These are phyloP conservation scores for Yarrowia galli DNA, from an alignment of 1,139 yeast genomes.

Conservation along the genomic window DNA sequence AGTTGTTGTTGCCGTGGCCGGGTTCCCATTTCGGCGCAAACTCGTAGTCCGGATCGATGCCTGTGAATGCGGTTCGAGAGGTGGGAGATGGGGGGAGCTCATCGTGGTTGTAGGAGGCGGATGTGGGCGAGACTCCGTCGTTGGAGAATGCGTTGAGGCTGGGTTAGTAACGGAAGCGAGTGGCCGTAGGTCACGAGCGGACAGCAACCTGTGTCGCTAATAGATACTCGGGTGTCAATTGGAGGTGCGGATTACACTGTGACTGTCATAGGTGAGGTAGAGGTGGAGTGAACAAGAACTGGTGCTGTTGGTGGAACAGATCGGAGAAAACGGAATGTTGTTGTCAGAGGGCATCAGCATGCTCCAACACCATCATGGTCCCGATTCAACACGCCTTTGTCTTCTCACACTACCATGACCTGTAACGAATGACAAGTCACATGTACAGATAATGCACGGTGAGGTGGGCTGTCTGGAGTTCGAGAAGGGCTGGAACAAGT, in stretches of 20 bases:
- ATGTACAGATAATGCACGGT: neutral
- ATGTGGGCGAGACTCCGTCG: conserved; percentile 36
- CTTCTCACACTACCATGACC: neutral
- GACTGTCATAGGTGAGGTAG: too few species aligned
- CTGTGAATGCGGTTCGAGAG: conserved; percentile 33
- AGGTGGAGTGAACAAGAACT: too few species aligned
- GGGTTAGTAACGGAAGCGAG: conserved; percentile 1
- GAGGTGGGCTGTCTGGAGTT: too few species aligned
- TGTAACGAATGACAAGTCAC: neutral
- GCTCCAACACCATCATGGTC: too few species aligned
- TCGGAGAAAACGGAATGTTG: too few species aligned
- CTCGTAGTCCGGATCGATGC: conserved; percentile 38
- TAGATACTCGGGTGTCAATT: too few species aligned
- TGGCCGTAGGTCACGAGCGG: too few species aligned
- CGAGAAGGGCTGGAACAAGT: too few species aligned
- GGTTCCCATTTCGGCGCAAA: conserved; percentile 36
- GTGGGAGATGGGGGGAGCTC: conserved; percentile 35
- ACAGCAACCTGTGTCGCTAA: neutral
- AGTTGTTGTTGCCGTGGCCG: conserved; percentile 13
- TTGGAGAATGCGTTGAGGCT: conserved; percentile 37
- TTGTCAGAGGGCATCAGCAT: too few species aligned
- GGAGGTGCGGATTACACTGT: too few species aligned
- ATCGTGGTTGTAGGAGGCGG: conserved; percentile 27
- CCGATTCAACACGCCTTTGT: too few species aligned
- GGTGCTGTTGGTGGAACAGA: too few species aligned